Evolutionary conservation across 257 asterid genomes (phyloP), one percentile per base, ranked within the genome.

Genomic region (Paraleonurus japonicus): DNA sequence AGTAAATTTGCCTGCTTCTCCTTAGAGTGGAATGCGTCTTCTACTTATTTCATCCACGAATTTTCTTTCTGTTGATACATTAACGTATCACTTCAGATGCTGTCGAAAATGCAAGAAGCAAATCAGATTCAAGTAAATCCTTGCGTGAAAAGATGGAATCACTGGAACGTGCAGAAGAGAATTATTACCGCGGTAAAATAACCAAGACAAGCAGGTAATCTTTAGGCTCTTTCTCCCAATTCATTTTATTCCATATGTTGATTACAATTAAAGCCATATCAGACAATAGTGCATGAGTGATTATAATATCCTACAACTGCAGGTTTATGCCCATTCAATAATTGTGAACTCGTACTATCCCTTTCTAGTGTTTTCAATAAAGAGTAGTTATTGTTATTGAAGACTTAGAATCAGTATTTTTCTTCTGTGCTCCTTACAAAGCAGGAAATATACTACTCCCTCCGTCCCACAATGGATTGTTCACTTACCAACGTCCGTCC

Each of bases 141-240:
- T 19, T 93, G 33, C 71, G 63, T 63, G 87, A 91, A 72, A 86
- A 72, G 80, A 80, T 91, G 76, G 91, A 86, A 74, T 79, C 78
- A 53, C 74, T 94, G 80, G 92, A 89, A 75, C 87, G 82, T 35
- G 97, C 98, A 17, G 97, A 94, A 79, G 97, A 91, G 76, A 85
- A 83, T 57, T 87, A 89, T 77, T 84, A 89, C 75, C 77, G 70
- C 76, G 73, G 75, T 80, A 86, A 81, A 76, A 53, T 75, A 55
- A 64, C 72, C 82, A 78, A 20, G 87, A 81, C 50, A 84, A 81
- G 73, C 88, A 85, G 95, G 98, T 88, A 67, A 27, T 32, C 54
- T 45, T 61, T 23, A 32, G 47, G 28, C 45, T 66, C 59, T 4
- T 64, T 47, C 57, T 48, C 72, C 60, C 20, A 28, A 32, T 54